These are phyloP conservation scores for Berberis vulgaris DNA, from an alignment of 164 flowering plant genomes.

Conservation along the genomic window DNA sequence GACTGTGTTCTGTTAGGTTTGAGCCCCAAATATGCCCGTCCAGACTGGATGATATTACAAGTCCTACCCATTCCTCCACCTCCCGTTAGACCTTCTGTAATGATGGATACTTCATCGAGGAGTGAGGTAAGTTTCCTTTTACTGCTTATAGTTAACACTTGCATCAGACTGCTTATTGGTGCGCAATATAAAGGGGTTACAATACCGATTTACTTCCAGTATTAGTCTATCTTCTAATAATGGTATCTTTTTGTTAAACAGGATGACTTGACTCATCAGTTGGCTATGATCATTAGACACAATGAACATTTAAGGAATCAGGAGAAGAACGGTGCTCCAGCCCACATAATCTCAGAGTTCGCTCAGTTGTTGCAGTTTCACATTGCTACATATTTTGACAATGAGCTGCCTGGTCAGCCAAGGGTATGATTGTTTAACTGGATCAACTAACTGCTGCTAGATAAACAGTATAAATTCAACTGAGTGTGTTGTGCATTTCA, in stretches of 20 bases:
- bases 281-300: constrained; percentile 94
- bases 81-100: constrained; percentile 98
- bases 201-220: too few species aligned
- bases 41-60: constrained; percentile 99
- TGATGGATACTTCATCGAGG: constrained; percentile 98
- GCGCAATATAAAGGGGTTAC: too few species aligned
- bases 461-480: background rate
- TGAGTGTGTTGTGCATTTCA: constrained; percentile 16
- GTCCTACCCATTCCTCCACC: constrained; percentile 98
- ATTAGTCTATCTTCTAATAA: background rate
- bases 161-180: too few species aligned
- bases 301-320: constrained; percentile 88
- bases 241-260: constrained; percentile 21
- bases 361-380: constrained; percentile 96
- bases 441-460: background rate
- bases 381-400: constrained; percentile 94
- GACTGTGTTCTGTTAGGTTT: constrained; percentile 75
- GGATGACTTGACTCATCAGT: constrained; percentile 97
- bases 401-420: constrained; percentile 98
- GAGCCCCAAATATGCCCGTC: constrained; percentile 90
- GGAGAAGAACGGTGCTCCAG: constrained; percentile 97
- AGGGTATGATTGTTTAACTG: constrained; percentile 43
- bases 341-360: constrained; percentile 94
- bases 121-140: constrained; percentile 66
- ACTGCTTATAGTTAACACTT: too few species aligned